These are phyloP conservation scores for Candida montana DNA, from an alignment of 805 yeast genomes.

Conservation along the genomic window DNA sequence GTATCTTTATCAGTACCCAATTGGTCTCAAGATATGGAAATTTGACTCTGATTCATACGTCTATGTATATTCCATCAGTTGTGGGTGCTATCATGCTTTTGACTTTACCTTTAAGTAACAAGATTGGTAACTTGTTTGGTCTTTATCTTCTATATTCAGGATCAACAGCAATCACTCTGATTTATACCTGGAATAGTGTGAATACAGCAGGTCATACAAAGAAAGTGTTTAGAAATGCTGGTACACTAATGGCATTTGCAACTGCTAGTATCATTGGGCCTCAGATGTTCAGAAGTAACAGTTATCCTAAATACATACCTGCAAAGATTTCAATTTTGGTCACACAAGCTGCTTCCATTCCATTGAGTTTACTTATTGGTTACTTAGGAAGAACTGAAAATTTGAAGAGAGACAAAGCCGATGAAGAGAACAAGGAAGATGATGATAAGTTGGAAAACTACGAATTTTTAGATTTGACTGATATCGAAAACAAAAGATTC, in stretches of 20 bases:
- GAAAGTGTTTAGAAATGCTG: slow-evolving; percentile 42
- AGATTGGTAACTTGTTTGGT: slow-evolving; percentile 41
- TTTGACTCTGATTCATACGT: slow-evolving; percentile 28
- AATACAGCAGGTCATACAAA: slow-evolving; percentile 57
- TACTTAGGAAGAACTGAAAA: slow-evolving; percentile 42
- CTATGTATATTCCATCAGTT: slow-evolving; percentile 42
- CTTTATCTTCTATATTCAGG: slow-evolving; percentile 46
- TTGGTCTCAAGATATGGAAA: slow-evolving; percentile 29
- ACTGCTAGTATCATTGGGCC: slow-evolving; percentile 48
- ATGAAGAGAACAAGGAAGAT: neutral
- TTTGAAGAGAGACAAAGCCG: slow-evolving; percentile 33
- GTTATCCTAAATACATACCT: slow-evolving; percentile 48
- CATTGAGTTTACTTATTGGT: slow-evolving; percentile 35
- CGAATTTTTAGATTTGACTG: slow-evolving; percentile 8
- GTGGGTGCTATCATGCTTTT: slow-evolving; percentile 44
- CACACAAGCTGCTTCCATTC: slow-evolving; percentile 41
- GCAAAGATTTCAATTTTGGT: slow-evolving; percentile 53
- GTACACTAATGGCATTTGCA: slow-evolving; percentile 43
- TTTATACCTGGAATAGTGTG: slow-evolving; percentile 51
- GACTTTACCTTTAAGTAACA: slow-evolving; percentile 28
- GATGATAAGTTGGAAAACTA: neutral
- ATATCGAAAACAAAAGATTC: slow-evolving; percentile 7
- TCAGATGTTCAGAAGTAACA: slow-evolving; percentile 45
- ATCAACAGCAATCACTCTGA: slow-evolving; percentile 46
- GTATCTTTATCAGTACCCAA: slow-evolving; percentile 34